A percentile compares a stretch with the other conserved stretches of the same genome.
These are phyloP conservation scores for Dothideomycetes sp. DNA, from an alignment of 2,329 filamentous ascomycete species.

Conservation along the genomic window DNA sequence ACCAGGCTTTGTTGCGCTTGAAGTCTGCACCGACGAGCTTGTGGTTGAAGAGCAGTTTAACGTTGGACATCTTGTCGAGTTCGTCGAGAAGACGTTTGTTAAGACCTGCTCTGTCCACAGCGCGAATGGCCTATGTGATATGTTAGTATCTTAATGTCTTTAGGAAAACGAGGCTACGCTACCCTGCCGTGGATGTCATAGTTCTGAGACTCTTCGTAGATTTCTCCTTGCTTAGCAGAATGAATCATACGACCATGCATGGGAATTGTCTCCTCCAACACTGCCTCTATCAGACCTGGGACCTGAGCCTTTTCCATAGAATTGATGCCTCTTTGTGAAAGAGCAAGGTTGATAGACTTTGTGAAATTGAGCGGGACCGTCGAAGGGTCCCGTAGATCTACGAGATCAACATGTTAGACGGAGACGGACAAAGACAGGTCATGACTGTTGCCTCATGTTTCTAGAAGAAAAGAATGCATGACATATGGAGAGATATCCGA, in stretches of 20 bases:
- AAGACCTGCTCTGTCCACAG: conserved; percentile 73
- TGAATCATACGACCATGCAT: conserved; percentile 98
- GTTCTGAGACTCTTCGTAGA: conserved; percentile 71
- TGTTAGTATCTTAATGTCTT: conserved; percentile 1
- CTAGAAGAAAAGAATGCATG: conserved; percentile 3
- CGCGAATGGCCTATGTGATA: conserved; percentile 59
- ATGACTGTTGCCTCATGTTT: neutral
- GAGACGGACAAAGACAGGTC: neutral
- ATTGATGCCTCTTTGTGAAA: conserved; percentile 89
- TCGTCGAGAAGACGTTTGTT: conserved; percentile 79
- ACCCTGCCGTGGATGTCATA: conserved; percentile 87
- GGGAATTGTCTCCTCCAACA: conserved; percentile 72
- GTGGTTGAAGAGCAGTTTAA: conserved; percentile 85
- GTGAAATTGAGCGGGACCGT: conserved; percentile 89
- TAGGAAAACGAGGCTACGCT: conserved; percentile 25
- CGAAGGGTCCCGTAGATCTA: conserved; percentile 76
- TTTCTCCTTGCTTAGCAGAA: conserved; percentile 53
- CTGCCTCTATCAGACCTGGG: conserved; percentile 58
- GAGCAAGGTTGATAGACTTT: conserved; percentile 93
- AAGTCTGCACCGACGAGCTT: conserved; percentile 90
- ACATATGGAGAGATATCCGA: neutral
- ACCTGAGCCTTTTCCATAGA: conserved; percentile 66
- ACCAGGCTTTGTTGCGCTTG: conserved; percentile 70
- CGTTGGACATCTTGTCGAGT: conserved; percentile 75
- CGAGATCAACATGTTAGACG: neutral